A percentile compares a stretch with the other conserved stretches of the same genome.
These are phyloP conservation scores for Oidium heveae DNA, from an alignment of 2,329 filamentous ascomycete species.

Conservation along the genomic window DNA sequence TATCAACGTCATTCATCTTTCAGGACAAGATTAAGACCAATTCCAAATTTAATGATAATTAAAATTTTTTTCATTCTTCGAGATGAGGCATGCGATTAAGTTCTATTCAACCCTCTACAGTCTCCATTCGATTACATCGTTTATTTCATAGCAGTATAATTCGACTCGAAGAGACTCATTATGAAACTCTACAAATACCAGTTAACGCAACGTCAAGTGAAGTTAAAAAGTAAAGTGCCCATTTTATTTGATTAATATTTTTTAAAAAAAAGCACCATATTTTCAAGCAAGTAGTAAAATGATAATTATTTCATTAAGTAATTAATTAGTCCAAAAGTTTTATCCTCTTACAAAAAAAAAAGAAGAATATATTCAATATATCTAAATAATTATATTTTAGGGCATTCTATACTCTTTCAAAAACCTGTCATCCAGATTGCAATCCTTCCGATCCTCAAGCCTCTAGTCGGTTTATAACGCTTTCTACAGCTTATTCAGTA, in stretches of 20 bases:
- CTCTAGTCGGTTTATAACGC: constrained; percentile 50
- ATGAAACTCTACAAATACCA: constrained; percentile 54
- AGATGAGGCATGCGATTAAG: constrained; percentile 40
- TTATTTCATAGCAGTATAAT: constrained; percentile 21
- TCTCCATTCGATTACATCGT: constrained; percentile 5
- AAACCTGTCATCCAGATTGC: constrained; percentile 75
- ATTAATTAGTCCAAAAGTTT: no score
- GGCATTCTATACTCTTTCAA: constrained; percentile 76
- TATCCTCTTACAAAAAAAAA: no score
- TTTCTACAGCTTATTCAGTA: constrained; percentile 61
- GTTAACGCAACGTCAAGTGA: constrained; percentile 44
- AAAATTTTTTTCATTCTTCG: neutral
- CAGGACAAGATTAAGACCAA: no score
- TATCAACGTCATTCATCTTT: no score
- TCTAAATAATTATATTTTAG: constrained; percentile 14
- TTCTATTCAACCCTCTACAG: constrained; percentile 7
- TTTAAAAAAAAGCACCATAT: no score
- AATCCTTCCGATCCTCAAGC: constrained; percentile 55
- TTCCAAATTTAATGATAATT: no score
- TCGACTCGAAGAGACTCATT: constrained; percentile 34
- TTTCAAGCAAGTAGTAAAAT: neutral
- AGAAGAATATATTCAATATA: no score
- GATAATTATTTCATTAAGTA: no score
- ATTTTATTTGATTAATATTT: neutral
- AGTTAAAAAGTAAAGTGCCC: constrained; percentile 47